Evolutionary conservation across 768 basidiomycete genomes (phyloP).

Genomic region (Dioszegia crocea): DNA sequence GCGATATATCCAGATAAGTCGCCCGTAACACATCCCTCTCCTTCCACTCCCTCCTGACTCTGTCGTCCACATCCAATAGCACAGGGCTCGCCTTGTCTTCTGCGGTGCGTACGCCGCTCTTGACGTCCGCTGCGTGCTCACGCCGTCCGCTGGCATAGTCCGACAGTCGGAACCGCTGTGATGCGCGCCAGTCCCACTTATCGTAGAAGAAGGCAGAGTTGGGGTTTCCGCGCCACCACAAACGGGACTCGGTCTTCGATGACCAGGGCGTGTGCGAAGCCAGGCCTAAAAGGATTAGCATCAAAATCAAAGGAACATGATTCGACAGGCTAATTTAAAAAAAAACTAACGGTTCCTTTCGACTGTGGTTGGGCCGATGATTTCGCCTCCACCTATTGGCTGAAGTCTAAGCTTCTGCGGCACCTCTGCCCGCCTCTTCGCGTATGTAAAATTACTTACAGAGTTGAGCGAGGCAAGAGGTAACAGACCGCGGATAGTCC

Average conservation of each 20-base stretch:
- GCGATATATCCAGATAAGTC: constrained; percentile 10
- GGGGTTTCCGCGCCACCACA: constrained; percentile 7
- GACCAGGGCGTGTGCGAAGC: constrained; percentile 3
- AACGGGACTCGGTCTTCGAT: neutral
- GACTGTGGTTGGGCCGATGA: constrained; percentile 13
- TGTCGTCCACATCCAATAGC: neutral
- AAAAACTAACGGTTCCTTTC: neutral
- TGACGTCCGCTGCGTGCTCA: neutral
- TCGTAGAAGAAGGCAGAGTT: constrained; percentile 5
- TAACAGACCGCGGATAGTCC: neutral
- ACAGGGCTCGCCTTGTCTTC: neutral
- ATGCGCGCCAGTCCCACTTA: constrained; percentile 11
- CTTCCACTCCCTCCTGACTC: neutral
- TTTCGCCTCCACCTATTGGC: constrained; percentile 10
- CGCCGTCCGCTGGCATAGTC: neutral
- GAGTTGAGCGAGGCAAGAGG: constrained; percentile 2
- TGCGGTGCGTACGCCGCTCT: neutral
- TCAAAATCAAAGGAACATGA: no score
- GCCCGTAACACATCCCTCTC: neutral
- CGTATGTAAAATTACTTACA: neutral
- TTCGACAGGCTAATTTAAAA: neutral
- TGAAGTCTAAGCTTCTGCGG: neutral
- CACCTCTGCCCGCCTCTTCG: no score
- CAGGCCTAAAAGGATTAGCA: neutral
- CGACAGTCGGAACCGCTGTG: constrained; percentile 9